Conservation (phyloP, 495 filamentous ascomycete species). For the Choiromyces venosus region DNA sequence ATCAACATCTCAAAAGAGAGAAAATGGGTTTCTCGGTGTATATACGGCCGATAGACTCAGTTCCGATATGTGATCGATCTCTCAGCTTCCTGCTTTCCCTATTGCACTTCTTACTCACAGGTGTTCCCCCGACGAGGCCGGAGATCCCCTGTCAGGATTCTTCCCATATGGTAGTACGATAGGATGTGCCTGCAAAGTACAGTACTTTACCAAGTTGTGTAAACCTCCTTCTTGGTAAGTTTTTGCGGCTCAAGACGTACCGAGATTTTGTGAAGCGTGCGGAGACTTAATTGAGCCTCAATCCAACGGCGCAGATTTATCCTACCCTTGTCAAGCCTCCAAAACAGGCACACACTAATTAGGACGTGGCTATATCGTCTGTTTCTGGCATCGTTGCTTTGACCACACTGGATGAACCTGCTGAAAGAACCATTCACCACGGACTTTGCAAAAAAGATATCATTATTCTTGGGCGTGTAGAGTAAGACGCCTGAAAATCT, state of each 20-base stretch:
- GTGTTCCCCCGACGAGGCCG: background rate
- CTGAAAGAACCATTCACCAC: background rate
- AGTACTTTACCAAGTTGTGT: background rate
- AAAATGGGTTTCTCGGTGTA: background rate
- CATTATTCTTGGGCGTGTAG: background rate
- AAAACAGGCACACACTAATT: background rate
- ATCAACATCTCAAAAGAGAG: background rate
- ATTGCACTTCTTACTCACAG: background rate
- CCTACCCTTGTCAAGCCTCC: background rate
- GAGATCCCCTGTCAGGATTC: background rate
- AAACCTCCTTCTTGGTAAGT: background rate
- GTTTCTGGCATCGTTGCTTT: background rate
- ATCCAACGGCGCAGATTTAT: background rate
- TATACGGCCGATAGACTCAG: background rate
- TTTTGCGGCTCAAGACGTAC: background rate
- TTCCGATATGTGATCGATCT: background rate
- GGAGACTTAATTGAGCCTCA: background rate
- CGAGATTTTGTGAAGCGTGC: background rate
- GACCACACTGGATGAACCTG: background rate
- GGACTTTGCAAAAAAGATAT: background rate
- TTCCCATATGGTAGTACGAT: background rate
- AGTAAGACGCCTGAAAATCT: background rate
- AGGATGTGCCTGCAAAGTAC: background rate
- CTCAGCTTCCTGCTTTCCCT: background rate
- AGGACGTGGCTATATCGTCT: background rate